phyloP scores from a whole-genome alignment of 106 monocot genomes.

The Amphibolis antarctica region DNA sequence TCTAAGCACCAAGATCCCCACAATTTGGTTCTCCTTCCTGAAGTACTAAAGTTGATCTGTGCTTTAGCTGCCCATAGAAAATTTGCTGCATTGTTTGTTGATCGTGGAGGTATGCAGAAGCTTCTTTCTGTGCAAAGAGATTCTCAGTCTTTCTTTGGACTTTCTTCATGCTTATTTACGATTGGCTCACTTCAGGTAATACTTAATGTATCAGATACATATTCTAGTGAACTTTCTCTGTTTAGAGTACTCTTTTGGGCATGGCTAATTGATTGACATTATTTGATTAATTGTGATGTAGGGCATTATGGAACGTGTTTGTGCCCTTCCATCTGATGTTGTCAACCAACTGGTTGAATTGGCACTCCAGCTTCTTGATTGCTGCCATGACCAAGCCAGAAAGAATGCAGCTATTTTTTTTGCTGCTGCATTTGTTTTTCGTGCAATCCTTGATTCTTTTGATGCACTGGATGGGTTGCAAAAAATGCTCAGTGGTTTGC shows the following conservation, averaged over 20 bases:
- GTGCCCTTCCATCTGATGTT: conserved; percentile 59
- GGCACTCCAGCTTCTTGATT: conserved; percentile 80
- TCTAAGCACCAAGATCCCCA: conserved; percentile 32
- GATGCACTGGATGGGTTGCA: conserved; percentile 82
- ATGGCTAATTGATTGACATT: not conserved
- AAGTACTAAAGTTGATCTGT: conserved; percentile 78
- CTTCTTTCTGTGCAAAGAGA: conserved; percentile 59
- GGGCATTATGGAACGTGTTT: conserved; percentile 95
- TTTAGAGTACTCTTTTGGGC: not conserved
- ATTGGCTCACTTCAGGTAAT: conserved; percentile 95
- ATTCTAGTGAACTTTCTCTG: not conserved
- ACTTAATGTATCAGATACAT: no score
- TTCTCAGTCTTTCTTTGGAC: conserved; percentile 56
- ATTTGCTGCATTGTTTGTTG: conserved; percentile 89
- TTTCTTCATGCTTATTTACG: conserved; percentile 90
- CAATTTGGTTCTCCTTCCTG: conserved; percentile 47
- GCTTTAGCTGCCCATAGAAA: conserved; percentile 82
- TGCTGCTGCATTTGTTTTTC: conserved; percentile 78
- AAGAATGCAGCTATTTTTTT: conserved; percentile 90
- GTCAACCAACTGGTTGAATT: conserved; percentile 67
- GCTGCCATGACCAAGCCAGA: conserved; percentile 80
- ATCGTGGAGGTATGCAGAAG: conserved; percentile 84
- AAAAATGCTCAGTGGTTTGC: conserved; percentile 66
- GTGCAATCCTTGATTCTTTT: conserved; percentile 77
- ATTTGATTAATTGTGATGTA: conserved; percentile 13